Conservation (phyloP, 164 flowering plant genomes). For the Umbellularia californica region DNA sequence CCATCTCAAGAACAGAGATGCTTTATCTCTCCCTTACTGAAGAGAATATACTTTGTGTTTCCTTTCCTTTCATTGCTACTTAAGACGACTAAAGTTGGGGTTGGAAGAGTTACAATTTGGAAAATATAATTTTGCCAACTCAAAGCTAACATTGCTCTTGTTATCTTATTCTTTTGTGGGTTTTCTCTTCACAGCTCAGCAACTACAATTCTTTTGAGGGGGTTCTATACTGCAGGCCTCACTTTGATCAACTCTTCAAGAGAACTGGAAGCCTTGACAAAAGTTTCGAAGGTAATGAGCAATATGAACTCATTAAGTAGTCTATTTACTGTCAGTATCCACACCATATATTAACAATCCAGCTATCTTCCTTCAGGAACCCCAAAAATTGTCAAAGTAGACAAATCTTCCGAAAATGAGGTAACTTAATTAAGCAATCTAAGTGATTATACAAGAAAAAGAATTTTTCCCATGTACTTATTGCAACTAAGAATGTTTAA, state of each 20-base stretch:
- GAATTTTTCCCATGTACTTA: neutral
- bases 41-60: too few relatives aligned
- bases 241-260: constrained; percentile 88
- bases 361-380: constrained; percentile 49
- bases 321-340: neutral
- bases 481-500: neutral
- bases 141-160: too few relatives aligned
- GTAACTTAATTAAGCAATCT: constrained; percentile 24
- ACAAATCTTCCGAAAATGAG: constrained; percentile 59
- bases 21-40: too few relatives aligned
- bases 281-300: constrained; percentile 77
- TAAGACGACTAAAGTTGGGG: too few relatives aligned
- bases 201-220: constrained; percentile 96
- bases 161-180: too few relatives aligned
- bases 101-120: too few relatives aligned
- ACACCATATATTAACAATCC: neutral
- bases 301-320: neutral
- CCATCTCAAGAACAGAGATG: too few relatives aligned
- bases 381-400: constrained; percentile 72
- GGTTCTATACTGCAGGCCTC: constrained; percentile 92
- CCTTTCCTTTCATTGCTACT: too few relatives aligned
- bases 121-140: too few relatives aligned
- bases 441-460: neutral
- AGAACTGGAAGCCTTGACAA: constrained; percentile 91
- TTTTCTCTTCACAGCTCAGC: constrained; percentile 60